Evolutionary conservation across 2,329 filamentous ascomycete species (phyloP).

Genomic region (Exophiala calicioides): DNA sequence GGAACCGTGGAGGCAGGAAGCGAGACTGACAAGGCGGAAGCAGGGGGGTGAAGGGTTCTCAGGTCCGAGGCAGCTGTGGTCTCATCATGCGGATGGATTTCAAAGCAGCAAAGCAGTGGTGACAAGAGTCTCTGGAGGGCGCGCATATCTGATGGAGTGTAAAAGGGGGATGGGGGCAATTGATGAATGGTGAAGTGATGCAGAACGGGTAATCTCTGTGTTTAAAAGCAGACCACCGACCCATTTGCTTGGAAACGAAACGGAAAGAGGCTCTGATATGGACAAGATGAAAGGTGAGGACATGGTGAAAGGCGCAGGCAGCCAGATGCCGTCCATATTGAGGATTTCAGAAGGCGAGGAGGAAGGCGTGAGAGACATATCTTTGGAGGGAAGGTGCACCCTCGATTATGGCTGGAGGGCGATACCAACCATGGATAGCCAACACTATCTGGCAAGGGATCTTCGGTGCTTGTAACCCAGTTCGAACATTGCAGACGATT

Average conservation of each 20-base stretch:
- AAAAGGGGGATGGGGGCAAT: constrained; percentile 10
- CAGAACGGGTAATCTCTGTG: constrained; percentile 12
- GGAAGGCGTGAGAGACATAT: neutral
- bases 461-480: too few species aligned
- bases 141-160: constrained; percentile 14
- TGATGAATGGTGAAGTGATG: constrained; percentile 19
- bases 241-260: constrained; percentile 1
- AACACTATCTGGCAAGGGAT: too few species aligned
- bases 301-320: constrained; percentile 1
- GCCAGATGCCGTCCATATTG: too few species aligned
- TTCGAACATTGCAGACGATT: too few species aligned
- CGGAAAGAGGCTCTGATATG: constrained; percentile 1
- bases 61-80: constrained; percentile 14
- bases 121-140: constrained; percentile 12
- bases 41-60: constrained; percentile 9
- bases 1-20: constrained; percentile 20
- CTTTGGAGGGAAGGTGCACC: too few species aligned
- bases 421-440: too few species aligned
- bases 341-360: too few species aligned
- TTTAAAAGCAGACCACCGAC: constrained; percentile 4
- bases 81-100: constrained; percentile 6
- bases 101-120: constrained; percentile 20
- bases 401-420: too few species aligned
- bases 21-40: constrained; percentile 20
- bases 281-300: neutral